Evolutionary conservation across 2,329 filamentous ascomycete species (phyloP).

Genomic region (Monosporascus cannonballus): DNA sequence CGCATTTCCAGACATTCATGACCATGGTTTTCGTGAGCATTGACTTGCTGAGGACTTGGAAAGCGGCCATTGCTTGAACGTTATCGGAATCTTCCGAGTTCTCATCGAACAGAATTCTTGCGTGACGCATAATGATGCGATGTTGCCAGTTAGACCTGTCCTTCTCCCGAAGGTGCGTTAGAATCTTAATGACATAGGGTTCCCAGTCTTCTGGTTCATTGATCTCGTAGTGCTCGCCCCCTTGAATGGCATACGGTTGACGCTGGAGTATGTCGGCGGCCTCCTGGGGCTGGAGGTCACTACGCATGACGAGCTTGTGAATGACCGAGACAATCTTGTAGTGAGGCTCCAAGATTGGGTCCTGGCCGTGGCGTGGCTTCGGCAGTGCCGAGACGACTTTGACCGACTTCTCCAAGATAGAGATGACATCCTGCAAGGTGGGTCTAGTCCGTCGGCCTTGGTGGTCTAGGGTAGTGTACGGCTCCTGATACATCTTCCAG

Average conservation of each 20-base stretch:
- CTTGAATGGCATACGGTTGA: slow-evolving; percentile 48
- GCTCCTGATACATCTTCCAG: slow-evolving; percentile 57
- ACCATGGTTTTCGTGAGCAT: slow-evolving; percentile 93
- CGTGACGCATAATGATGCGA: slow-evolving; percentile 74
- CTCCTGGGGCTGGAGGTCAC: slow-evolving; percentile 40
- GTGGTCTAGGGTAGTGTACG: slow-evolving; percentile 35
- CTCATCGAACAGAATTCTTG: slow-evolving; percentile 48
- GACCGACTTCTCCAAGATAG: slow-evolving; percentile 45
- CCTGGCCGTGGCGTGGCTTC: slow-evolving; percentile 52
- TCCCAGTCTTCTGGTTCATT: slow-evolving; percentile 60
- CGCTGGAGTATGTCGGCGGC: slow-evolving; percentile 48
- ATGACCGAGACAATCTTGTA: slow-evolving; percentile 82
- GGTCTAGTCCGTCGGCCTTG: slow-evolving; percentile 35
- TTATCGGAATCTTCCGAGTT: slow-evolving; percentile 33
- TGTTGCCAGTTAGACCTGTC: slow-evolving; percentile 97
- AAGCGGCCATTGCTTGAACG: slow-evolving; percentile 71
- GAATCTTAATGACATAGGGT: slow-evolving; percentile 44
- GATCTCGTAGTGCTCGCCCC: slow-evolving; percentile 38
- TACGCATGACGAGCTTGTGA: slow-evolving; percentile 67
- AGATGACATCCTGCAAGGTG: slow-evolving; percentile 36
- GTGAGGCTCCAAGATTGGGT: slow-evolving; percentile 84
- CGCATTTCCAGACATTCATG: slow-evolving; percentile 91
- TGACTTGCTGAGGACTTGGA: slow-evolving; percentile 63
- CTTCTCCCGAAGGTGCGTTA: slow-evolving; percentile 53
- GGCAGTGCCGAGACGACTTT: slow-evolving; percentile 44